Evolutionary conservation across 768 basidiomycete species (phyloP).

Genomic region (Clathrus columnatus): DNA sequence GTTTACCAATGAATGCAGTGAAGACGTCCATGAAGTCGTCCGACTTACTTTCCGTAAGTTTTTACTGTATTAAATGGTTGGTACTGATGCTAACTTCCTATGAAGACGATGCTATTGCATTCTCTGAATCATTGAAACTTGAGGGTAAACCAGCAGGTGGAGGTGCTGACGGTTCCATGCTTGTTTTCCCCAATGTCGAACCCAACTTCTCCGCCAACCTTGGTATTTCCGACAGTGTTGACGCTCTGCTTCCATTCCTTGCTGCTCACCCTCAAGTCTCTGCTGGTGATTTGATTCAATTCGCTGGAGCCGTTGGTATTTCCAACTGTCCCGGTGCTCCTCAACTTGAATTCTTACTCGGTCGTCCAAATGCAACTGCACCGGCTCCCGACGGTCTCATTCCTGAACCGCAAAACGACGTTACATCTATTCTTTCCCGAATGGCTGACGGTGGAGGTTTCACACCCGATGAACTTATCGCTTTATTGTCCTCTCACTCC

Average conservation of each 20-base stretch:
- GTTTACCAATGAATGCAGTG: slow-evolving; percentile 7
- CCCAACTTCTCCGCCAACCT: slow-evolving; percentile 10
- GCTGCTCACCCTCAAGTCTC: slow-evolving; percentile 2
- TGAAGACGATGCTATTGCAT: slow-evolving; percentile 37
- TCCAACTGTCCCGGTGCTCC: slow-evolving; percentile 7
- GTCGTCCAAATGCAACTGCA: slow-evolving; percentile 7
- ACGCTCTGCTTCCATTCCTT: slow-evolving; percentile 8
- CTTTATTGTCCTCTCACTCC: slow-evolving; percentile 20
- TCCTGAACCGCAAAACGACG: slow-evolving; percentile 14
- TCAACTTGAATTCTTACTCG: not conserved
- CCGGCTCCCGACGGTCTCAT: slow-evolving; percentile 10
- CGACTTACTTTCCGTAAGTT: slow-evolving; percentile 12
- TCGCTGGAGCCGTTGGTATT: slow-evolving; percentile 7
- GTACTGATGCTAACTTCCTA: slow-evolving; percentile 21
- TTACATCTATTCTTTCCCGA: slow-evolving; percentile 18
- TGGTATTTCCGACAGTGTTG: slow-evolving; percentile 7
- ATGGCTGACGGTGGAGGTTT: slow-evolving; percentile 19
- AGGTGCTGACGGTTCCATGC: slow-evolving; percentile 10
- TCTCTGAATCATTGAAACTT: slow-evolving; percentile 29
- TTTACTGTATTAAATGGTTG: slow-evolving; percentile 15
- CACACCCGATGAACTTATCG: slow-evolving; percentile 18
- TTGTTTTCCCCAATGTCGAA: slow-evolving; percentile 10
- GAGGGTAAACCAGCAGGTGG: slow-evolving; percentile 3
- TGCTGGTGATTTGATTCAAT: slow-evolving; percentile 10
- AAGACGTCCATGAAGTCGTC: slow-evolving; percentile 11